Conservation (phyloP, 495 filamentous ascomycete species). For the Aspergillus taichungensis region DNA sequence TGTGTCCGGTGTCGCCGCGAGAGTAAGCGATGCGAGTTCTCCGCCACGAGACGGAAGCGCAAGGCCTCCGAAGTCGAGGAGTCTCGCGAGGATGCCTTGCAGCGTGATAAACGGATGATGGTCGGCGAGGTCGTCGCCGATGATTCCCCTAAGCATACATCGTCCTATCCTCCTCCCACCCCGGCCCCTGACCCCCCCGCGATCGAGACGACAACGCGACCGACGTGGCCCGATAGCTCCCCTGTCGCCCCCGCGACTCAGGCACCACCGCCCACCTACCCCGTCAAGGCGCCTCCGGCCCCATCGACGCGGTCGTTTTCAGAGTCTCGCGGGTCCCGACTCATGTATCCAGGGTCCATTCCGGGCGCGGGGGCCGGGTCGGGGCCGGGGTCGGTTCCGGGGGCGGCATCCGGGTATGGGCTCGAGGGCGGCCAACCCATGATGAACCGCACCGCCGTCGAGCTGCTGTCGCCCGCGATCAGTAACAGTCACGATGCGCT, state of each 20-base stretch:
- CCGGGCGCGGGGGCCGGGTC: not conserved
- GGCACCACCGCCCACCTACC: slow-evolving; percentile 5
- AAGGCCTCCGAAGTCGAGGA: slow-evolving; percentile 61
- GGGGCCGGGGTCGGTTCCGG: slow-evolving; percentile 18
- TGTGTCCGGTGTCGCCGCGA: slow-evolving; percentile 91
- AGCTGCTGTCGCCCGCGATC: slow-evolving; percentile 48
- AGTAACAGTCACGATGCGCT: slow-evolving; percentile 52
- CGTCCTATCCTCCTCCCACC: slow-evolving; percentile 20
- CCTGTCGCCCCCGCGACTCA: slow-evolving; percentile 4
- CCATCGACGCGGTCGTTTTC: no score
- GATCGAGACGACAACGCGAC: slow-evolving; percentile 4
- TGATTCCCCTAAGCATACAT: slow-evolving; percentile 17
- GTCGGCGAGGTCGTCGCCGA: slow-evolving; percentile 32
- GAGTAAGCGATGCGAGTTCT: slow-evolving; percentile 92
- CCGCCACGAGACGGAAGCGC: slow-evolving; percentile 86
- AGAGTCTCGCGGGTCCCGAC: no score
- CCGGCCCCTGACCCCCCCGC: slow-evolving; percentile 14
- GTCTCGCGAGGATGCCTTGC: slow-evolving; percentile 37
- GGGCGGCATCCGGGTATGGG: slow-evolving; percentile 15
- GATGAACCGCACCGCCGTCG: slow-evolving; percentile 46
- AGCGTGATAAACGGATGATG: slow-evolving; percentile 46
- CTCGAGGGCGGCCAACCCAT: slow-evolving; percentile 36
- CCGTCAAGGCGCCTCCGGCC: slow-evolving; percentile 16
- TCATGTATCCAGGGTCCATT: no score
- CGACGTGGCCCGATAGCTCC: slow-evolving; percentile 25